Conservation (phyloP, 345 rosid genomes). For the Gossypium anomalum region DNA sequence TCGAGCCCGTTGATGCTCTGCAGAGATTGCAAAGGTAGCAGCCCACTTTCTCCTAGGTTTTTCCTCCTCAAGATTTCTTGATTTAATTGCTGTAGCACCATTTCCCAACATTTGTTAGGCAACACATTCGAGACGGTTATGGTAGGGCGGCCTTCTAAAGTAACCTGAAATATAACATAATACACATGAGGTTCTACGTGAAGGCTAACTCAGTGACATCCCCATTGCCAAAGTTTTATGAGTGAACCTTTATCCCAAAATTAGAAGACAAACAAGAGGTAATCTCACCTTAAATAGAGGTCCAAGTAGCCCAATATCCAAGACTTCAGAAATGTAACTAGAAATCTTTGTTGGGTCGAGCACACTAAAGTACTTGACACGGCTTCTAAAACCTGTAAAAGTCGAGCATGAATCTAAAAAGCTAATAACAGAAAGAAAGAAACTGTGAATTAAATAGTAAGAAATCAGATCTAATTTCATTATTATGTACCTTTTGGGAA, state of each 20-base stretch:
- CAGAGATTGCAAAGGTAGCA: slow-evolving; percentile 32
- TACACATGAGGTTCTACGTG: slow-evolving; percentile 1
- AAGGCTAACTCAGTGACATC: not conserved
- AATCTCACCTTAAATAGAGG: slow-evolving; percentile 75
- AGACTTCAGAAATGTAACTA: slow-evolving; percentile 73
- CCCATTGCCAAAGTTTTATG: not conserved
- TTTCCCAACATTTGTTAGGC: slow-evolving; percentile 85
- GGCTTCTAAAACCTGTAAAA: slow-evolving; percentile 7
- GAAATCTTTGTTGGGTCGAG: slow-evolving; percentile 18
- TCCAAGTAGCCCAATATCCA: slow-evolving; percentile 80
- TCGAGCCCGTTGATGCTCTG: slow-evolving; percentile 57
- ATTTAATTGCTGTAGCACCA: slow-evolving; percentile 54
- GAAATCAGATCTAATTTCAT: not conserved
- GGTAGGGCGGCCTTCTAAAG: slow-evolving; percentile 61
- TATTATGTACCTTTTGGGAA: not conserved
- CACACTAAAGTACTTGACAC: slow-evolving; percentile 7
- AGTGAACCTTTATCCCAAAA: not conserved
- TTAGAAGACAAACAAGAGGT: not conserved
- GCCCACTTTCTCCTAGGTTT: slow-evolving; percentile 34
- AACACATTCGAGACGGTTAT: slow-evolving; percentile 56
- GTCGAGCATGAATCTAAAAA: not conserved
- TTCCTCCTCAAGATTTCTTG: slow-evolving; percentile 44
- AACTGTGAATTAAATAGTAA: slow-evolving; percentile 33
- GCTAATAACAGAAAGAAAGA: not conserved
- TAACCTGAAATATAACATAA: slow-evolving; percentile 55